Percentiles rank a stretch among this genome's conserved stretches.
These are phyloP conservation scores for Panicum miliaceum DNA, from an alignment of 176 grass and related monocot genomes.

Conservation along the genomic window DNA sequence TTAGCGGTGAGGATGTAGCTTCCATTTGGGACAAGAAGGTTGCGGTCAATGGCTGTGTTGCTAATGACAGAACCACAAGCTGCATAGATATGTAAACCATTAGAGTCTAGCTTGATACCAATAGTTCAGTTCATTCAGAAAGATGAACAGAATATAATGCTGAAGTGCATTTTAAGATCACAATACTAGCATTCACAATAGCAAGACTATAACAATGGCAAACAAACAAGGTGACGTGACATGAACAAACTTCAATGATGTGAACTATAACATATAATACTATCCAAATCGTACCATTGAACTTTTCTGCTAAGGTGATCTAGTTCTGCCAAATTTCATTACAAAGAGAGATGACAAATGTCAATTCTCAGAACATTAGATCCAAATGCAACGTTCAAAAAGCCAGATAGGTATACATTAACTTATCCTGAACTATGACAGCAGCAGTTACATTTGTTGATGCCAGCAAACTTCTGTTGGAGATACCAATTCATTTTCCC, in stretches of 20 bases:
- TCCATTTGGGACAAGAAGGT: slow-evolving; percentile 66
- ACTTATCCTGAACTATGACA: not conserved
- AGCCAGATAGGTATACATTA: not conserved
- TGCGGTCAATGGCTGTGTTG: slow-evolving; percentile 57
- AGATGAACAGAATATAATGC: not conserved
- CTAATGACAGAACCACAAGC: slow-evolving; percentile 84
- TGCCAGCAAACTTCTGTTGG: not conserved
- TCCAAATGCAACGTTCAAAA: not conserved
- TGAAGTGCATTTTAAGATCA: not conserved
- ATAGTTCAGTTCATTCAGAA: not conserved
- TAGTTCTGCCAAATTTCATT: not conserved
- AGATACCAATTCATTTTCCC: not conserved
- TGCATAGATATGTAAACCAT: slow-evolving; percentile 36
- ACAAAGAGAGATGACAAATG: not conserved
- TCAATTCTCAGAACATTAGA: not conserved
- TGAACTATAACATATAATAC: slow-evolving; percentile 7
- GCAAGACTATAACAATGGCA: not conserved
- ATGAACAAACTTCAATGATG: not conserved
- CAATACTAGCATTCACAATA: not conserved
- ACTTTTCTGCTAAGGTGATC: not conserved
- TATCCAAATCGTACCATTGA: not conserved
- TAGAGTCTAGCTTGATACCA: not conserved
- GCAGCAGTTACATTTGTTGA: not conserved
- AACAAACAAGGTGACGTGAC: not conserved
- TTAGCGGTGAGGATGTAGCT: slow-evolving; percentile 87